These are phyloP conservation scores for Echinochloa phyllopogon DNA, from an alignment of 176 grass and related monocot genomes.

Conservation along the genomic window DNA sequence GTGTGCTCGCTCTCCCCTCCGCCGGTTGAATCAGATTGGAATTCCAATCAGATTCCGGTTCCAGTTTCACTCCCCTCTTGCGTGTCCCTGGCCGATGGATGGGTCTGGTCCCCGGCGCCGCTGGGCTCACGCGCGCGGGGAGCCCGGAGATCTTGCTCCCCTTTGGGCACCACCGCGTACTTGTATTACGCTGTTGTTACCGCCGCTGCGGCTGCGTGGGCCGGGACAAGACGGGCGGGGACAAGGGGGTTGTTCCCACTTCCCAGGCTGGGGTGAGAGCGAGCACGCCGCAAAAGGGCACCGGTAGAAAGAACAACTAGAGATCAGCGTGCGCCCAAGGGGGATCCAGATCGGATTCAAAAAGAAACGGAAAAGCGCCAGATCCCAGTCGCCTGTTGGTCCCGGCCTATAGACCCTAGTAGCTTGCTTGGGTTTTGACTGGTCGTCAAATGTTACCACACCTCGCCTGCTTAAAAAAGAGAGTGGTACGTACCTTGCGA, in stretches of 20 bases:
- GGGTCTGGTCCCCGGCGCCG: background rate
- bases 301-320: background rate
- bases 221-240: slow-evolving; percentile 12
- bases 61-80: no score
- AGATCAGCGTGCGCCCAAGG: background rate
- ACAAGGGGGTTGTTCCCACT: slow-evolving; percentile 23
- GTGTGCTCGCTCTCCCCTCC: background rate
- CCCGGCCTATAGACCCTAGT: no score
- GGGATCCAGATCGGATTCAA: background rate
- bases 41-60: no score
- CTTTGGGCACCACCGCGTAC: no score
- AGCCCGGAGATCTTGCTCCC: no score
- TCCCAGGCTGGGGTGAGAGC: slow-evolving; percentile 20
- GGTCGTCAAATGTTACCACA: background rate
- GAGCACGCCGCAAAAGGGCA: slow-evolving; percentile 9
- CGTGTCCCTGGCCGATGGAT: background rate
- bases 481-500: no score
- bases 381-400: background rate
- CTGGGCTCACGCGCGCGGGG: background rate
- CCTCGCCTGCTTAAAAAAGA: no score
- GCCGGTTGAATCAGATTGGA: background rate
- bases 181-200: no score
- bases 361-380: background rate
- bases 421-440: background rate
- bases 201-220: background rate